Conservation (phyloP, 768 basidiomycete genomes). For the Rhizopogon vinicolor region DNA sequence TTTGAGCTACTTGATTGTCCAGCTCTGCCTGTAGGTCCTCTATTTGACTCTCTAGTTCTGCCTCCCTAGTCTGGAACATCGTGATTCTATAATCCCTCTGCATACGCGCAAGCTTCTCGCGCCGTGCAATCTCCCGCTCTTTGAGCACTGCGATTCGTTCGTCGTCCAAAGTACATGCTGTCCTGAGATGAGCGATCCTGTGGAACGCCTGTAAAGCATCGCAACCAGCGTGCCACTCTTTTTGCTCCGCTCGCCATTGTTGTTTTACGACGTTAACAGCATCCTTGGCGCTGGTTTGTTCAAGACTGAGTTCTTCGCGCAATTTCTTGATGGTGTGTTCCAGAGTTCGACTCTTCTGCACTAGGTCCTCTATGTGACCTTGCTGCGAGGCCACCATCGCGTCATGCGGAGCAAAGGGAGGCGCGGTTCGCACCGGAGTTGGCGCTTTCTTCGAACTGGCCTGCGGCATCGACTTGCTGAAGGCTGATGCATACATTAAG, state of each 20-base stretch:
- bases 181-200: slow-evolving; percentile 58
- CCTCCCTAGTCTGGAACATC: slow-evolving; percentile 62
- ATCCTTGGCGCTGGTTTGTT: slow-evolving; percentile 36
- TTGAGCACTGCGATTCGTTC: slow-evolving; percentile 47
- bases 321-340: slow-evolving; percentile 59
- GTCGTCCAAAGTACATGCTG: slow-evolving; percentile 48
- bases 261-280: slow-evolving; percentile 20
- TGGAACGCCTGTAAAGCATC: slow-evolving; percentile 60
- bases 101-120: slow-evolving; percentile 53
- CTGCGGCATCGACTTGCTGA: neutral
- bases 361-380: slow-evolving; percentile 69
- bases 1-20: slow-evolving; percentile 18
- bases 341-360: slow-evolving; percentile 60
- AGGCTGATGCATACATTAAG: neutral
- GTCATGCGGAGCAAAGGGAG: slow-evolving; percentile 27
- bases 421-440: slow-evolving; percentile 3
- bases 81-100: slow-evolving; percentile 65
- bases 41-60: slow-evolving; percentile 51
- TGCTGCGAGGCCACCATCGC: slow-evolving; percentile 59
- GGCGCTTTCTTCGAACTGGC: slow-evolving; percentile 1
- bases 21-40: slow-evolving; percentile 47
- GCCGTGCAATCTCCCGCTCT: slow-evolving; percentile 48
- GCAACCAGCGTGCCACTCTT: slow-evolving; percentile 58
- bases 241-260: slow-evolving; percentile 49
- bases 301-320: slow-evolving; percentile 39